A percentile compares a stretch with the other conserved stretches of the same genome.
Evolutionary conservation across 441 rosid genomes (phyloP).

Genomic region (Pelargonium australe): DNA sequence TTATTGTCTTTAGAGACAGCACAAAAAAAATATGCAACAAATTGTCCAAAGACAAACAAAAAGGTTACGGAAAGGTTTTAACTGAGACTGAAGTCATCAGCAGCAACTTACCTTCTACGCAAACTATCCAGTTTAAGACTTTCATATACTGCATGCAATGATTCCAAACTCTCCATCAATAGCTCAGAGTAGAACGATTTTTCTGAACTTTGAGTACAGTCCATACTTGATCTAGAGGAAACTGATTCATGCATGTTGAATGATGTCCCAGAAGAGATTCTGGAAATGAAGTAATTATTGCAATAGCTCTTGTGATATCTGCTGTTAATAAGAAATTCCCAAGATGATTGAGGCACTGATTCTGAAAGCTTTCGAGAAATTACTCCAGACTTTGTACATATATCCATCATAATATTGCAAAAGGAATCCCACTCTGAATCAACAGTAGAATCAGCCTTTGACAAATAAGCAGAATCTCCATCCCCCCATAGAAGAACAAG

Average conservation of each 20-base stretch:
- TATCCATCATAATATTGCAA: slow-evolving; percentile 51
- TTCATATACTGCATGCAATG: slow-evolving; percentile 91
- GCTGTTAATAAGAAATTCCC: slow-evolving; percentile 87
- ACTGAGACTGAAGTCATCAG: not conserved
- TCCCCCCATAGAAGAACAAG: slow-evolving; percentile 85
- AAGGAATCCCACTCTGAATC: slow-evolving; percentile 76
- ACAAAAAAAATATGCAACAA: not conserved
- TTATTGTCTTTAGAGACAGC: not conserved
- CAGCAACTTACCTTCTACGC: slow-evolving; percentile 65
- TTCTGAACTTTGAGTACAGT: slow-evolving; percentile 32
- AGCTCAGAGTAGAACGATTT: slow-evolving; percentile 46
- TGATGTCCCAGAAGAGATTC: slow-evolving; percentile 32
- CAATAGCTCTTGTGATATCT: slow-evolving; percentile 69
- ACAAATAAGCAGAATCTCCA: slow-evolving; percentile 37
- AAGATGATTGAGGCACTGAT: slow-evolving; percentile 43
- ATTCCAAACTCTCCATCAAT: slow-evolving; percentile 58
- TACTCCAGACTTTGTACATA: slow-evolving; percentile 50
- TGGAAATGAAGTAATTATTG: slow-evolving; percentile 36
- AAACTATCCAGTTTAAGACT: slow-evolving; percentile 87
- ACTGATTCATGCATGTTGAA: slow-evolving; percentile 27
- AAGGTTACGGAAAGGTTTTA: not conserved
- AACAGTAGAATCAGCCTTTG: slow-evolving; percentile 45
- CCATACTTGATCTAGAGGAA: slow-evolving; percentile 32
- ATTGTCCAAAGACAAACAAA: slow-evolving; percentile 6
- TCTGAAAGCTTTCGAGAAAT: slow-evolving; percentile 32